Conservation (phyloP, 495 filamentous ascomycete species). For the Talaromyces borbonicus region DNA sequence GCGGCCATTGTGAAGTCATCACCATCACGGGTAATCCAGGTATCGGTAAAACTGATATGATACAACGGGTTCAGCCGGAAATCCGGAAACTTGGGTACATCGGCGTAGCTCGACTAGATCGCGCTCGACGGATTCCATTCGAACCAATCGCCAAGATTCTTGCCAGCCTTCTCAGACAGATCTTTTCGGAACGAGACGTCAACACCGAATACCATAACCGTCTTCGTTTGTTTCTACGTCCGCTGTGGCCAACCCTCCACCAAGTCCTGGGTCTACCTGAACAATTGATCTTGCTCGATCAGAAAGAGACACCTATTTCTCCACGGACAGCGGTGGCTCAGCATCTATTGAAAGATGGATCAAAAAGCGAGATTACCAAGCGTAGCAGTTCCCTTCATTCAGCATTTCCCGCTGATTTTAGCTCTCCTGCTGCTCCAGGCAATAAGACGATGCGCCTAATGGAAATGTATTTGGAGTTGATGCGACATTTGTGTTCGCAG, state of each 20-base stretch:
- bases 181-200: conserved; percentile 83
- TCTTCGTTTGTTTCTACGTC: conserved; percentile 60
- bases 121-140: conserved; percentile 69
- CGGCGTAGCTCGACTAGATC: conserved; percentile 76
- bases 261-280: conserved; percentile 71
- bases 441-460: conserved; percentile 69
- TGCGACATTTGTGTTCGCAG: conserved; percentile 64
- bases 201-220: conserved; percentile 71
- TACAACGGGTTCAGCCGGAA: conserved; percentile 64
- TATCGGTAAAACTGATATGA: conserved; percentile 72
- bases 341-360: conserved; percentile 18
- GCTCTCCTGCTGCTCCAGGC: conserved; percentile 50
- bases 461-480: conserved; percentile 76
- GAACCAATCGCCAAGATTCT: conserved; percentile 72
- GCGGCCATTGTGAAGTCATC: conserved; percentile 68
- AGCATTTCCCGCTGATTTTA: conserved; percentile 59
- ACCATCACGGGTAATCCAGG: conserved; percentile 67
- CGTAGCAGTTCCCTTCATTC: conserved; percentile 26
- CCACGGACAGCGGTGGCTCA: conserved; percentile 21
- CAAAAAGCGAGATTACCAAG: conserved; percentile 26
- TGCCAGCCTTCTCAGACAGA: conserved; percentile 77
- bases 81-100: conserved; percentile 72
- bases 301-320: conserved; percentile 28
- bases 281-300: conserved; percentile 47
- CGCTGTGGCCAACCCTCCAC: conserved; percentile 70